These are phyloP conservation scores for Phytophthora megakarya DNA, from an alignment of 352 stramenopile genomes.

Conservation along the genomic window DNA sequence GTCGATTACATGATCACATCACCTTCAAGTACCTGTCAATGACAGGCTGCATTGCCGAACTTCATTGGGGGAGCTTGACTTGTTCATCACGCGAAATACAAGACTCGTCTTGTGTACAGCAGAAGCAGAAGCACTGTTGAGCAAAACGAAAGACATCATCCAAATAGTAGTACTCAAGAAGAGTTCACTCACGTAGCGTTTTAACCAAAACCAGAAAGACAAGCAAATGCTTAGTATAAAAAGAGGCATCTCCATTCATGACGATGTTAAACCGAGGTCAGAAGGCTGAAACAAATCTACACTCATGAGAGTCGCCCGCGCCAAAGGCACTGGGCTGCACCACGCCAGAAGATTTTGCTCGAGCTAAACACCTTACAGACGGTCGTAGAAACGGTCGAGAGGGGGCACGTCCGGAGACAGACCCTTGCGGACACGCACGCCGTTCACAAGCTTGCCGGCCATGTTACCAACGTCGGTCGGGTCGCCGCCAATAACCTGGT, in stretches of 20 bases:
- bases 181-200: no score
- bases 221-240: conserved; percentile 21
- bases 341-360: conserved; percentile 36
- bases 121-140: no score
- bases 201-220: conserved; percentile 8
- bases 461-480: conserved; percentile 93
- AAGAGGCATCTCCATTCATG: conserved; percentile 38
- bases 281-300: conserved; percentile 35
- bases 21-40: not conserved
- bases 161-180: no score
- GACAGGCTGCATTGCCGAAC: no score
- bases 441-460: conserved; percentile 94
- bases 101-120: no score
- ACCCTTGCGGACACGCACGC: conserved; percentile 98
- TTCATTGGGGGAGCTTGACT: not conserved
- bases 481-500: conserved; percentile 95
- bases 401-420: conserved; percentile 96
- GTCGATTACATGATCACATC: not conserved
- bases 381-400: conserved; percentile 99
- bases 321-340: conserved; percentile 28
- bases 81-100: no score
- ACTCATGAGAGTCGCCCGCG: conserved; percentile 28
- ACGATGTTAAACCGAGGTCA: conserved; percentile 35
- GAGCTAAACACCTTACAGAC: conserved; percentile 92
- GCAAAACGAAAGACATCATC: no score